phyloP scores from a whole-genome alignment of 805 yeast genomes.

The Teunomyces funiuensis region DNA sequence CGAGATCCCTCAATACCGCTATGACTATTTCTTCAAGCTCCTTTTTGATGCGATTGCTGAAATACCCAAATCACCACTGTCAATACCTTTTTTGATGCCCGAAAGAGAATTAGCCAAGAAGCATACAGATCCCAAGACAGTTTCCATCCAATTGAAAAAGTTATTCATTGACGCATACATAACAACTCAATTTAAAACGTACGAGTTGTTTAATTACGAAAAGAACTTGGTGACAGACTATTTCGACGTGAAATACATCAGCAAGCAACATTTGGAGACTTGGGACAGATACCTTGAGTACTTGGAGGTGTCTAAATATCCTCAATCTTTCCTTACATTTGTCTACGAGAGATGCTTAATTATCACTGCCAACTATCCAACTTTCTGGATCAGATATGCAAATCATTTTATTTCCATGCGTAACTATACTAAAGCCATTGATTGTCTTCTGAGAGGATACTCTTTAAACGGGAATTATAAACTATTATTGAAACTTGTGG shows the following conservation, averaged over 20 bases:
- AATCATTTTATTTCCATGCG: slow-evolving; percentile 36
- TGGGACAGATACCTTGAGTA: slow-evolving; percentile 62
- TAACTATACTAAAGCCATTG: slow-evolving; percentile 37
- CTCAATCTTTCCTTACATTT: slow-evolving; percentile 24
- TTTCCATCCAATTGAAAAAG: slow-evolving; percentile 41
- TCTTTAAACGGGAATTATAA: slow-evolving; percentile 24
- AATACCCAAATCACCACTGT: slow-evolving; percentile 5
- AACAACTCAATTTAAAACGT: slow-evolving; percentile 53
- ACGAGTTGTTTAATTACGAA: slow-evolving; percentile 52
- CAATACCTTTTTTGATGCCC: slow-evolving; percentile 17
- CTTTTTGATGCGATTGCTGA: slow-evolving; percentile 36
- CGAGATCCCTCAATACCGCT: slow-evolving; percentile 59
- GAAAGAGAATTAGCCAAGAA: slow-evolving; percentile 15
- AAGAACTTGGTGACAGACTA: slow-evolving; percentile 33
- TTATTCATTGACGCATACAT: slow-evolving; percentile 52
- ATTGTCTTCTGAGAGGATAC: slow-evolving; percentile 37
- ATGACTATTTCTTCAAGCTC: slow-evolving; percentile 44
- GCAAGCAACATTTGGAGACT: slow-evolving; percentile 49
- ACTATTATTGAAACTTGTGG: slow-evolving; percentile 42
- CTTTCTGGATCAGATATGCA: slow-evolving; percentile 51
- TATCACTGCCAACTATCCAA: slow-evolving; percentile 43
- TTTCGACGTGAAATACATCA: slow-evolving; percentile 32
- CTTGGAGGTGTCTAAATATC: slow-evolving; percentile 41
- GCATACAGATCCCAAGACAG: slow-evolving; percentile 26
- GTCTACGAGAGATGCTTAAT: slow-evolving; percentile 51